Percentiles rank a stretch among this genome's conserved stretches.
phyloP scores from a whole-genome alignment of 1,139 yeast genomes.

The Blastobotrys buckinghamii region DNA sequence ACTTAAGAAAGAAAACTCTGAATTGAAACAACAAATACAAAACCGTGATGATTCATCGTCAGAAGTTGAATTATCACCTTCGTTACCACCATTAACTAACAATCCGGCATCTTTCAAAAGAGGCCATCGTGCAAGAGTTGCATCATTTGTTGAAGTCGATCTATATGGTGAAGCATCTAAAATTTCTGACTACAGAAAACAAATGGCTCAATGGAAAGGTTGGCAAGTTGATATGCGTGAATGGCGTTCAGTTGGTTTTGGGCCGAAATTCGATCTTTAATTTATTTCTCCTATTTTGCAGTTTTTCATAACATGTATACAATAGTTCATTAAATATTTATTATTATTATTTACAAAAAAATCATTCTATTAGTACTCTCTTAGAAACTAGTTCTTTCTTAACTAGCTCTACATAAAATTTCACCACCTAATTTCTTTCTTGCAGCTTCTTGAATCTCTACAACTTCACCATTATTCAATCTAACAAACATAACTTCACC shows the following conservation, averaged over 20 bases:
- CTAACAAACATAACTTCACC: conserved; percentile 81
- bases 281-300: too few relatives aligned
- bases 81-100: conserved; percentile 12
- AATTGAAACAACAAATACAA: conserved; percentile 15
- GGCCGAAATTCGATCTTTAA: conserved; percentile 50
- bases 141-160: conserved; percentile 34
- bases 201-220: conserved; percentile 60
- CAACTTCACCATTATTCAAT: conserved; percentile 44
- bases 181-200: conserved; percentile 27
- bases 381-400: conserved; percentile 15
- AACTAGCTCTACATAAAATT: conserved; percentile 74
- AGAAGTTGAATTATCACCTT: conserved; percentile 26
- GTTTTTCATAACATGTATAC: too few relatives aligned
- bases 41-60: conserved; percentile 15
- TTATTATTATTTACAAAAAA: conserved; percentile 1
- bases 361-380: background rate
- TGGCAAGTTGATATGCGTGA: conserved; percentile 84
- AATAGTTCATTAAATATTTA: background rate
- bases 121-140: conserved; percentile 20
- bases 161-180: conserved; percentile 31
- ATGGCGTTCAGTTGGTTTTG: conserved; percentile 67
- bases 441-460: conserved; percentile 83
- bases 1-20: conserved; percentile 26
- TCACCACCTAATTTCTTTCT: conserved; percentile 67
- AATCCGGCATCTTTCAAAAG: background rate